phyloP scores from a whole-genome alignment of 192 early-diverging fungal genomes.

The Coemansia sp. region DNA sequence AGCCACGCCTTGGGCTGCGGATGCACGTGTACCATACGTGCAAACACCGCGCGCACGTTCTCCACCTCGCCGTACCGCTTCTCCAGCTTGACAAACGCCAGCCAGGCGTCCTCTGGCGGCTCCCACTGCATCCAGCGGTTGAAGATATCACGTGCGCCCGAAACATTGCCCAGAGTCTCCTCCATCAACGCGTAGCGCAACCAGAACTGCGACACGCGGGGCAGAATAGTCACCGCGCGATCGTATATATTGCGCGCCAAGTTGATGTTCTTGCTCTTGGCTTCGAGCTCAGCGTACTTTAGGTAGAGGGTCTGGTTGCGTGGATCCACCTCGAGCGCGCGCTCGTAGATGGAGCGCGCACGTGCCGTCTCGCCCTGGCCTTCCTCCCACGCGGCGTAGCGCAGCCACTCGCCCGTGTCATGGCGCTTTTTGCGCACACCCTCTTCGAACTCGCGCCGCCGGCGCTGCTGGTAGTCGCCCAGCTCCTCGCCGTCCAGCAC shows the following conservation, averaged over 20 bases:
- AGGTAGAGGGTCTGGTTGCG: conserved; percentile 85
- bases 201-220: conserved; percentile 82
- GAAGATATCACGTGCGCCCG: conserved; percentile 89
- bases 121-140: conserved; percentile 99
- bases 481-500: conserved; percentile 93
- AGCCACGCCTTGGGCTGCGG: conserved; percentile 96
- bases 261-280: conserved; percentile 94
- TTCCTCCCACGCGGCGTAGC: conserved; percentile 97
- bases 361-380: conserved; percentile 82
- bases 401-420: conserved; percentile 88
- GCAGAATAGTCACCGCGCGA: conserved; percentile 83
- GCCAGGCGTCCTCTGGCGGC: conserved; percentile 88
- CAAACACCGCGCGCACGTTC: conserved; percentile 74
- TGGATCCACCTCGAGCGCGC: conserved; percentile 87
- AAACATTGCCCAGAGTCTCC: conserved; percentile 88
- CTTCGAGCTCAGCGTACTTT: conserved; percentile 96
- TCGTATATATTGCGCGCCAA: conserved; percentile 93
- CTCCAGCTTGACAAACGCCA: conserved; percentile 94
- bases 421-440: conserved; percentile 79
- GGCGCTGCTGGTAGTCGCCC: conserved; percentile 81
- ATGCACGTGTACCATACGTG: conserved; percentile 83
- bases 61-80: conserved; percentile 82
- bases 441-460: conserved; percentile 95
- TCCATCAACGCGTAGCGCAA: conserved; percentile 99
- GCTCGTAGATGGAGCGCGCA: conserved; percentile 84